Evolutionary conservation across 306 rosid genomes (phyloP), one percentile per base, ranked within the genome.

Genomic region (Gynostemma pentaphyllum): DNA sequence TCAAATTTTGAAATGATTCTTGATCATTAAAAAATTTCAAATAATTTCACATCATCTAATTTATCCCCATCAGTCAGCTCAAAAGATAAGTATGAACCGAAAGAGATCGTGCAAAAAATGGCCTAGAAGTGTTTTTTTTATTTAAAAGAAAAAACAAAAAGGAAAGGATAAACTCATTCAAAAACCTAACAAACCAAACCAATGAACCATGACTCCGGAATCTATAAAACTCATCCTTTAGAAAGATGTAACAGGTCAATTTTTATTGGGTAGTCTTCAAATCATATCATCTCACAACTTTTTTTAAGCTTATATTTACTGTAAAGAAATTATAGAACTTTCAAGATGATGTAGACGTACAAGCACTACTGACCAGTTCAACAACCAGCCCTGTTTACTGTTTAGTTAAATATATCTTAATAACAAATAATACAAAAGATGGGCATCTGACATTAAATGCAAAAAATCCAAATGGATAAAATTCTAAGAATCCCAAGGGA

Each of bases 111-210:
- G 45, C 44, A 54, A 54, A 30, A 54, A 6, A 29, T 54, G 41
- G 36, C 41, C 41, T 2, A 29, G 5, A 1, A 30, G 41, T 5
- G 40, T 18, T 15, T 28, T 54, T 29, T 7, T n/a, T 54, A 56
- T 9, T 56, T 27, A 5, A 56, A 56, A 56, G 63, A 32, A 56
- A 54, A 56, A 56, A 56, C 44, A 32, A 56, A 54, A 56, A 34
- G 28, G 34, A 56, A 56, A 16, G 63, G 63, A 30, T 32, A 56
- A 56, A 45, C n/a, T 32, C 12, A 11, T 21, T 16, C 28, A 27
- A 10, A 32, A 56, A 4, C 22, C 28, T 12, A 56, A 26, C 63
- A 56, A 9, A 56, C 63, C n/a, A n/a, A n/a, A n/a, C n/a, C 37
- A 32, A 32, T 32, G 37, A 32, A 32, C 3, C 5, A 34, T 32